Percentiles rank a stretch among this genome's conserved stretches.
phyloP scores from a whole-genome alignment of 176 grass and related monocot genomes.

The Avena atlantica region DNA sequence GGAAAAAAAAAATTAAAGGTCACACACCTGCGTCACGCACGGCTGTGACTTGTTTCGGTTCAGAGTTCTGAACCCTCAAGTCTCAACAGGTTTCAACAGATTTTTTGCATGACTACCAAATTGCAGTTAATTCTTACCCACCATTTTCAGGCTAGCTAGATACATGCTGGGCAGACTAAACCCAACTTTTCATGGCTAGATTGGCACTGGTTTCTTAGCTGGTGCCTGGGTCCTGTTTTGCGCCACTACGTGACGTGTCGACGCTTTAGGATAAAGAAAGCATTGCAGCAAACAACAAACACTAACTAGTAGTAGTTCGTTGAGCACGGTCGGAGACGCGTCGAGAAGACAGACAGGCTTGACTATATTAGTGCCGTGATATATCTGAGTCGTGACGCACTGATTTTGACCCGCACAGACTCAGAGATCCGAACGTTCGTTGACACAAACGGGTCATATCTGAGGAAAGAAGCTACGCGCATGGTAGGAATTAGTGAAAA shows the following conservation, averaged over 20 bases:
- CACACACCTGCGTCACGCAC: not conserved
- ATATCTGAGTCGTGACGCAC: too few relatives aligned
- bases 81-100: not conserved
- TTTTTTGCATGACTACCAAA: not conserved
- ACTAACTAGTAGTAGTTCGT: not conserved
- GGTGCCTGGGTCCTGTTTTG: conserved; percentile 1
- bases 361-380: too few relatives aligned
- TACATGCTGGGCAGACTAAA: too few relatives aligned
- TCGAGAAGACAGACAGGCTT: too few relatives aligned
- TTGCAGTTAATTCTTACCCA: not conserved
- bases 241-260: not conserved
- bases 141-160: too few relatives aligned
- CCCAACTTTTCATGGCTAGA: too few relatives aligned
- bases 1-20: too few relatives aligned
- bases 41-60: not conserved
- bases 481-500: too few relatives aligned
- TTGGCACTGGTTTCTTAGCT: too few relatives aligned
- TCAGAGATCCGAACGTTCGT: not conserved
- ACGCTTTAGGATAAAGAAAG: conserved; percentile 28
- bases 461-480: not conserved
- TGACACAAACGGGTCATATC: not conserved
- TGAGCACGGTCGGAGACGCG: conserved; percentile 5
- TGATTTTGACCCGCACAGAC: not conserved
- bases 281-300: not conserved
- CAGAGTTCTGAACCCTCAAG: not conserved